Base-by-base conservation (phyloP, 345 rosid genomes). In the Rhodamnia argentea region DNA sequence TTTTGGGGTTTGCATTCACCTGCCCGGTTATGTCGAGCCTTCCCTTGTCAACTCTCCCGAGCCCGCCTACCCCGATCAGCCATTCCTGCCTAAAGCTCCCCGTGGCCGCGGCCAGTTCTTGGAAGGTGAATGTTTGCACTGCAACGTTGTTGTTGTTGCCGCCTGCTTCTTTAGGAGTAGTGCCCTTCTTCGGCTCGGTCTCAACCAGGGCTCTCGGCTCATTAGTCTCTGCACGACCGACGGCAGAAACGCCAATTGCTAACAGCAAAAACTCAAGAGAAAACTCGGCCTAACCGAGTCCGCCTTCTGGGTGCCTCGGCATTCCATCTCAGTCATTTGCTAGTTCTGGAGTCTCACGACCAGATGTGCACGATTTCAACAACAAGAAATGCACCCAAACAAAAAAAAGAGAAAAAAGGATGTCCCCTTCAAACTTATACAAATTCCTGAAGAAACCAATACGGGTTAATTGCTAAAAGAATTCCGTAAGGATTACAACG, bases 31-130 rank as follows among this genome's bases (percentile, higher is more conserved):
- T 94, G 27, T 91, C 96, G 44, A 97, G 93, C 75, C 88, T 92
- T 24, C 98, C 99, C 85, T 92, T 97, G 87, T 96, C 96, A 87
- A 97, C 99, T 85, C 99, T 92, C 2, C 99, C 98, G 14, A 97
- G 96, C 81, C 99, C 96, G 14, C 99, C 99, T 91, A 96, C 99
- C 29, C 99, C 98, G 6, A 95, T 92, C 54, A 97, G 85, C 89
- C 99, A 96, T 89, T 95, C 99, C 83, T 92, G 96, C 84, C 96
- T 84, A 88, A 95, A 96, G 89, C 95, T 97, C 93, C 90, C 94
- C 0, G 99, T 95, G 7, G 99, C 98, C 6, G 93, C 89, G 20
- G 99, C 99, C 75, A 97, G 87, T 87, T 97, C 98, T 1, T 96
- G 90, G 89, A 96, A 97, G 15, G 98, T 92, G 90, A 97, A 97